Evolutionary conservation across 2,329 filamentous ascomycete genomes (phyloP).

Genomic region (Fusarium sp.): DNA sequence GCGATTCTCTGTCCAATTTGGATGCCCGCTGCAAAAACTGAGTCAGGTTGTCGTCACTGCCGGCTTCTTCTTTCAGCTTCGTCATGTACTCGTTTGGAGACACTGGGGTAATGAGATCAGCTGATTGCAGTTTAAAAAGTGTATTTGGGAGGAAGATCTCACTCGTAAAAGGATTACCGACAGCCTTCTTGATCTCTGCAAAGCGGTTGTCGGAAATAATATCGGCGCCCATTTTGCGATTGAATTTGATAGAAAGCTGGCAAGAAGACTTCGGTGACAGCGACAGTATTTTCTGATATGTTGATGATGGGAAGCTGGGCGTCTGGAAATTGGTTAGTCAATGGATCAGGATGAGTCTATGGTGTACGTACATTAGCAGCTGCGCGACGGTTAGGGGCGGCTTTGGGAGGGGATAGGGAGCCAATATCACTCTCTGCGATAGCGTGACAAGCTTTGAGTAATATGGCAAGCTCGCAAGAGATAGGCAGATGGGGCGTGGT

Average conservation of each 20-base stretch:
- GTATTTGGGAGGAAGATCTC: accelerated
- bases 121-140: accelerated
- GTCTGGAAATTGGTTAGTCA: accelerated
- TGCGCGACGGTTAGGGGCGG: neutral
- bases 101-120: neutral
- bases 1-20: neutral
- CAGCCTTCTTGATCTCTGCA: neutral
- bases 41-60: neutral
- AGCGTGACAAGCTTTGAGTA: neutral
- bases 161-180: neutral
- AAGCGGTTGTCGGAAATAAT: accelerated
- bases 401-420: no score
- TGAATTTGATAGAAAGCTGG: neutral
- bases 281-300: neutral
- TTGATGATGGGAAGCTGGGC: neutral
- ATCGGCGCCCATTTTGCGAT: neutral
- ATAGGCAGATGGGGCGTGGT: no score
- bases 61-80: neutral
- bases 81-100: neutral
- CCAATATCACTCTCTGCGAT: no score
- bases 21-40: neutral
- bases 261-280: neutral
- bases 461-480: neutral
- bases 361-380: neutral
- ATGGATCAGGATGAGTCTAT: neutral